Evolutionary conservation across 164 flowering plant genomes (phyloP).

Genomic region (Umbellularia californica): DNA sequence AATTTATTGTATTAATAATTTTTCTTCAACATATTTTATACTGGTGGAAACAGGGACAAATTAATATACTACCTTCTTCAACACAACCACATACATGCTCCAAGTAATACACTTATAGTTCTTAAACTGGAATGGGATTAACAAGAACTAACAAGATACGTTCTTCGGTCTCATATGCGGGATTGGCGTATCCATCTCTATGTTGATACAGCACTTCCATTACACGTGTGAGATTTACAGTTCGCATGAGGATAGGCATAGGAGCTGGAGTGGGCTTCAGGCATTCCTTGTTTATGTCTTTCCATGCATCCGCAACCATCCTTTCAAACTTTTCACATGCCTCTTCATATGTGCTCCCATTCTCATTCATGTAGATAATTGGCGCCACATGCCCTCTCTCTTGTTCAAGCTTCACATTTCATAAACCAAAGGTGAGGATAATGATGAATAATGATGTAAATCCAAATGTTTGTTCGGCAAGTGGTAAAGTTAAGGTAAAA

Average conservation of each 20-base stretch:
- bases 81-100: too few species aligned
- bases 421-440: too few species aligned
- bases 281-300: not conserved
- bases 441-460: not conserved
- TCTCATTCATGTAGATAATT: conserved; percentile 1
- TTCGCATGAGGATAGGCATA: not conserved
- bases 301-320: not conserved
- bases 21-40: too few species aligned
- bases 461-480: too few species aligned
- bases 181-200: conserved; percentile 1
- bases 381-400: not conserved
- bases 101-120: too few species aligned
- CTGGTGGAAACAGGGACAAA: too few species aligned
- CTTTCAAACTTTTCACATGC: not conserved
- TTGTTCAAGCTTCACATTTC: conserved; percentile 1
- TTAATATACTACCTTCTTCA: too few species aligned
- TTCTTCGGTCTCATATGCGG: not conserved
- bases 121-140: not conserved
- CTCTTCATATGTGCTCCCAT: not conserved
- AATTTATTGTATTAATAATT: too few species aligned
- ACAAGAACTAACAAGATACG: not conserved
- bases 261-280: not conserved
- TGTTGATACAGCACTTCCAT: not conserved
- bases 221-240: conserved; percentile 1
- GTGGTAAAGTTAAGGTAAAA: not conserved